A percentile compares a stretch with the other conserved stretches of the same genome.
These are phyloP conservation scores for Poa pratensis DNA, from an alignment of 176 grass and related monocot species.

Conservation along the genomic window DNA sequence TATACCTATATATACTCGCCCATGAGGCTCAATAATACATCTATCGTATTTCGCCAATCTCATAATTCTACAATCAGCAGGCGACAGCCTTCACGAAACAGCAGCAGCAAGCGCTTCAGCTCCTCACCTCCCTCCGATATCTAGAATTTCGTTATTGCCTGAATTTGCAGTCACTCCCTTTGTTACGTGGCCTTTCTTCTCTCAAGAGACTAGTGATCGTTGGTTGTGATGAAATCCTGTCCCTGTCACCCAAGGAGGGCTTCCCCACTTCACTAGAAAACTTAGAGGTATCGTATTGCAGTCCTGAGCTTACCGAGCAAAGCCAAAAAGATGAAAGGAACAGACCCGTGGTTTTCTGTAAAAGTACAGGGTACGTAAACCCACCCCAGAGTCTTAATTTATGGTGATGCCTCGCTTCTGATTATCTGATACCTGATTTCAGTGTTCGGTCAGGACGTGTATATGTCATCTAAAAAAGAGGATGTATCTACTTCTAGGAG, in stretches of 20 bases:
- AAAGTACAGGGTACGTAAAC: too few relatives aligned
- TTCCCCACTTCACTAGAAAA: not conserved
- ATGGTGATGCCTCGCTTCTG: too few relatives aligned
- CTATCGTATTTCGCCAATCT: too few relatives aligned
- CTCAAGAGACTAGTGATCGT: not conserved
- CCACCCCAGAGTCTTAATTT: too few relatives aligned
- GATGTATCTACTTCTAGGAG: too few relatives aligned
- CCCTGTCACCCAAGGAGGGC: not conserved
- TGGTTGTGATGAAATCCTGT: rapidly evolving
- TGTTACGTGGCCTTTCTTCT: not conserved
- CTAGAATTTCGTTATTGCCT: rapidly evolving
- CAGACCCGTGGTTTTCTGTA: not conserved
- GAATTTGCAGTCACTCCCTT: not conserved
- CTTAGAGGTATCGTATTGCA: rapidly evolving
- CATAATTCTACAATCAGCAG: not conserved
- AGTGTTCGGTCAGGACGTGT: too few relatives aligned
- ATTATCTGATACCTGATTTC: too few relatives aligned
- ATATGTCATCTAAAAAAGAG: too few relatives aligned
- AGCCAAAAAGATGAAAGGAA: not conserved
- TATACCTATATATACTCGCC: too few relatives aligned
- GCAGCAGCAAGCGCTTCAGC: not conserved
- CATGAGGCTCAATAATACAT: too few relatives aligned
- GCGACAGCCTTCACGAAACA: not conserved
- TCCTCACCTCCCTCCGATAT: not conserved
- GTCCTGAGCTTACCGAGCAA: not conserved